phyloP scores from a whole-genome alignment of 2,329 filamentous ascomycete genomes.

The Trichoderma koningiopsis region DNA sequence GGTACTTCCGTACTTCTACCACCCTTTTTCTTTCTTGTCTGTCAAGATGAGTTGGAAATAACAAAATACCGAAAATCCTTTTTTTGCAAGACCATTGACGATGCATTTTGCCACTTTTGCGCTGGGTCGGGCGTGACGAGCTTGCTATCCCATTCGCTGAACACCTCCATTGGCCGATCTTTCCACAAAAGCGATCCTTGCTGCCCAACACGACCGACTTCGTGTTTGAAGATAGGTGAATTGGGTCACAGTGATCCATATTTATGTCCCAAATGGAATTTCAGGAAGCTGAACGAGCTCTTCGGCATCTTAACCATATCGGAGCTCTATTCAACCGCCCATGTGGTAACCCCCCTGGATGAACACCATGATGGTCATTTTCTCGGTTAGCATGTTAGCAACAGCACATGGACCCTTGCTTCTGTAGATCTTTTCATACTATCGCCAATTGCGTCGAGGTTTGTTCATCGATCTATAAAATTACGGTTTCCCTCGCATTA shows the following conservation, averaged over 20 bases:
- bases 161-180: not conserved
- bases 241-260: too few relatives aligned
- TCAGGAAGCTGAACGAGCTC: too few relatives aligned
- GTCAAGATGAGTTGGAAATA: not conserved
- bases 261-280: too few relatives aligned
- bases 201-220: not conserved
- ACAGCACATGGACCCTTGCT: not conserved
- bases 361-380: not conserved
- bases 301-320: not conserved
- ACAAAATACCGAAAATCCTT: not conserved
- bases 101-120: not conserved
- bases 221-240: too few relatives aligned
- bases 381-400: not conserved
- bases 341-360: not conserved
- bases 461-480: not conserved
- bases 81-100: not conserved
- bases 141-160: not conserved
- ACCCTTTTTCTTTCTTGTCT: not conserved
- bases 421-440: not conserved
- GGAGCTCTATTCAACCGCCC: not conserved
- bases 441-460: not conserved
- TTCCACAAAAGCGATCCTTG: not conserved
- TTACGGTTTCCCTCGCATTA: not conserved
- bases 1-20: not conserved
- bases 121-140: not conserved